Evolutionary conservation across 2,329 filamentous ascomycete genomes (phyloP).

Genomic region (Neofusicoccum sp.): DNA sequence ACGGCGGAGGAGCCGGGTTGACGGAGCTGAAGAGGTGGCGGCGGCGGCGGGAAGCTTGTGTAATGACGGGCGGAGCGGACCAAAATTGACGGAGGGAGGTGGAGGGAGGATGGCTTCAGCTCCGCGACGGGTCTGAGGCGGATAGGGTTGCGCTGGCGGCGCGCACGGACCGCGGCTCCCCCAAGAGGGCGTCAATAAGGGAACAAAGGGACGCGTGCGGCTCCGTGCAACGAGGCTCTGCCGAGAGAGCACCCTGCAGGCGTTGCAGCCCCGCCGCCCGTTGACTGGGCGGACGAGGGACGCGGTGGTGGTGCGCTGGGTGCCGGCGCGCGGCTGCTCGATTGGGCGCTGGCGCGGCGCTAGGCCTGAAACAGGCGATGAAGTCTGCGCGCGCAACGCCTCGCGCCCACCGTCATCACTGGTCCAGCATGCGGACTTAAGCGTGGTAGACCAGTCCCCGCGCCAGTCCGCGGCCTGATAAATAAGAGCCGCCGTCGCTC

Average conservation of each 20-base stretch:
- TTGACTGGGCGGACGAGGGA: too few species aligned
- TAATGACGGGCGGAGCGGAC: neutral
- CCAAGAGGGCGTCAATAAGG: constrained; percentile 1
- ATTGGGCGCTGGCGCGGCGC: neutral
- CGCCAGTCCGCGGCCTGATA: neutral
- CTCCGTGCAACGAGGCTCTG: too few species aligned
- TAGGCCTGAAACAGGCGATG: constrained; percentile 1
- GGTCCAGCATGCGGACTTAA: neutral
- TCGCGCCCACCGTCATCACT: neutral
- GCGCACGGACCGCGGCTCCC: neutral
- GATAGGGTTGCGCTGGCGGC: constrained; percentile 1
- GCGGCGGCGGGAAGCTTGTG: neutral
- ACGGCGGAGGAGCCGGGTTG: neutral
- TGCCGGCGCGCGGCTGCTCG: neutral
- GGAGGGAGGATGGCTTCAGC: neutral
- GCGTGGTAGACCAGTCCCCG: neutral
- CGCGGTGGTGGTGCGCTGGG: neutral
- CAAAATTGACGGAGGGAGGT: neutral
- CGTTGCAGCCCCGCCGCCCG: too few species aligned
- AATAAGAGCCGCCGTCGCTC: neutral
- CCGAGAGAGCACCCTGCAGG: too few species aligned
- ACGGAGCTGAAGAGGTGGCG: too few species aligned
- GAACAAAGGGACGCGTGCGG: neutral
- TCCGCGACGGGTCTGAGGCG: constrained; percentile 7
- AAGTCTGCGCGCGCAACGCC: neutral